Conservation (phyloP, 148 eudicot species). For the Silene latifolia region DNA sequence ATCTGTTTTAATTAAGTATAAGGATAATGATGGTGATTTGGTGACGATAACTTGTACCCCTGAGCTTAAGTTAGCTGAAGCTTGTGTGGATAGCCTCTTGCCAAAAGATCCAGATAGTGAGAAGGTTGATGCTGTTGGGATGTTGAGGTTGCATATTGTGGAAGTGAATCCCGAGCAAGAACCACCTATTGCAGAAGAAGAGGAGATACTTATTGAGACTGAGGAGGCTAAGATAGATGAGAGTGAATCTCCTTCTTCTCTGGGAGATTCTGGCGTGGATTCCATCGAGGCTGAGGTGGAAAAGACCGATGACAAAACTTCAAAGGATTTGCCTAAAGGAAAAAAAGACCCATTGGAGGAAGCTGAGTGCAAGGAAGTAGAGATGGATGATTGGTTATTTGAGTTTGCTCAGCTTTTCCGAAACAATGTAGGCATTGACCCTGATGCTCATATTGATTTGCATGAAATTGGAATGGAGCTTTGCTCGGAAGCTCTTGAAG, state of each 20-base stretch:
- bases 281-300: slow-evolving; percentile 49
- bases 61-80: slow-evolving; percentile 83
- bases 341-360: slow-evolving; percentile 50
- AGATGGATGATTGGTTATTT: slow-evolving; percentile 92
- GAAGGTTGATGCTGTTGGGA: slow-evolving; percentile 43
- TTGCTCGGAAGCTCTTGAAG: slow-evolving; percentile 90
- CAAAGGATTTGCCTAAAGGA: slow-evolving; percentile 39
- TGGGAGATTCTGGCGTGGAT: slow-evolving; percentile 49
- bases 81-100: slow-evolving; percentile 49
- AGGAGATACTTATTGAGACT: slow-evolving; percentile 49
- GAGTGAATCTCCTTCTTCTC: slow-evolving; percentile 55
- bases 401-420: slow-evolving; percentile 92
- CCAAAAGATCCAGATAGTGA: slow-evolving; percentile 59
- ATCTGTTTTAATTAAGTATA: slow-evolving; percentile 74
- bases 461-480: slow-evolving; percentile 97
- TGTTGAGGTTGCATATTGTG: slow-evolving; percentile 80
- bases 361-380: slow-evolving; percentile 69
- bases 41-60: slow-evolving; percentile 76
- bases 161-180: slow-evolving; percentile 89
- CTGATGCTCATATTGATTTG: slow-evolving; percentile 86
- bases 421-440: slow-evolving; percentile 87
- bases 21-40: slow-evolving; percentile 80
- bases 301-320: slow-evolving; percentile 38
- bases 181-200: slow-evolving; percentile 69
- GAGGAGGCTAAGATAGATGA: slow-evolving; percentile 55